phyloP scores from a whole-genome alignment of 2,329 filamentous ascomycete species.

The Pseudonectria buxi region DNA sequence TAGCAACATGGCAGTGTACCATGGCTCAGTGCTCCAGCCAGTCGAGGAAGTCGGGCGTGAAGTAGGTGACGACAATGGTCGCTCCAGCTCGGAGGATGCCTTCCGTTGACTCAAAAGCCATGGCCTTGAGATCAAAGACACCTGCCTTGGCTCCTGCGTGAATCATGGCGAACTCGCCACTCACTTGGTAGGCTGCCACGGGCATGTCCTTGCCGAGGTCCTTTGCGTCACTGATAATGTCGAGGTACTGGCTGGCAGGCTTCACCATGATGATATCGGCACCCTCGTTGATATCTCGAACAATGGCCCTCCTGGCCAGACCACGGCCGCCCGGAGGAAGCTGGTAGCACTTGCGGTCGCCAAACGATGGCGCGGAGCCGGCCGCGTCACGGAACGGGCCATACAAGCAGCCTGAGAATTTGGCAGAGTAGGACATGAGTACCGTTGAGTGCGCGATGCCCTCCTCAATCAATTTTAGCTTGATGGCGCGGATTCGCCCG shows the following conservation, averaged over 20 bases:
- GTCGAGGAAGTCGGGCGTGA: slow-evolving; percentile 73
- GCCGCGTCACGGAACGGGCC: slow-evolving; percentile 96
- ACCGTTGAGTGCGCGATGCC: slow-evolving; percentile 86
- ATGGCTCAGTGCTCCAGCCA: slow-evolving; percentile 49
- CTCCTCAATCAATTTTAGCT: slow-evolving; percentile 92
- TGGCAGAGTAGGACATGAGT: slow-evolving; percentile 96
- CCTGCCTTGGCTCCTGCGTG: slow-evolving; percentile 92
- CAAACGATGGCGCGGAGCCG: slow-evolving; percentile 83
- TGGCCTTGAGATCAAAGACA: slow-evolving; percentile 88
- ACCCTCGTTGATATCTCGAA: slow-evolving; percentile 84
- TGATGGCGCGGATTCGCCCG: slow-evolving; percentile 92
- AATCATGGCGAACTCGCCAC: slow-evolving; percentile 96
- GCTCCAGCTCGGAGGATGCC: slow-evolving; percentile 90
- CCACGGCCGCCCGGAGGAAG: slow-evolving; percentile 87
- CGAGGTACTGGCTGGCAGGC: slow-evolving; percentile 88
- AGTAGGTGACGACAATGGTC: slow-evolving; percentile 90
- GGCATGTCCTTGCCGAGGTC: slow-evolving; percentile 88
- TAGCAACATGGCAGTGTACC: slow-evolving; percentile 1
- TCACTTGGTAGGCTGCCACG: slow-evolving; percentile 93
- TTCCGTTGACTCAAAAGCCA: slow-evolving; percentile 92
- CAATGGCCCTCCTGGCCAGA: slow-evolving; percentile 82
- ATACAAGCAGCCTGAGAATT: slow-evolving; percentile 94
- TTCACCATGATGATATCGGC: slow-evolving; percentile 99
- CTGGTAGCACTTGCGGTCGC: slow-evolving; percentile 95
- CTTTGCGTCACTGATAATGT: slow-evolving; percentile 97